Conservation (phyloP, 192 early-diverging fungal species). For the Oehlia diaphana region DNA sequence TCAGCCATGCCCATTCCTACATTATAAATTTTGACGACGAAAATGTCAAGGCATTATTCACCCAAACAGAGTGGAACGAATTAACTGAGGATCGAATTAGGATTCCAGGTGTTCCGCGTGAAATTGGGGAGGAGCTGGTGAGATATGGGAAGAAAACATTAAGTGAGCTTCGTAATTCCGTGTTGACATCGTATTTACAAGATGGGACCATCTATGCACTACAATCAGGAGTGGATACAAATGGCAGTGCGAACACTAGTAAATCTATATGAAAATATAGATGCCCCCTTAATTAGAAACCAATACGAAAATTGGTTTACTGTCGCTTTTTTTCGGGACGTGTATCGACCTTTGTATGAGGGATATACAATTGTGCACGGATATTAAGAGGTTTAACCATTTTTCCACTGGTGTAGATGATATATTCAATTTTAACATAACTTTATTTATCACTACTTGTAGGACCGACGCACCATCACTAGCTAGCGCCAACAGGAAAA, state of each 20-base stretch:
- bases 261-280: slow-evolving; percentile 15
- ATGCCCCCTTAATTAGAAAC: background rate
- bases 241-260: too few species aligned
- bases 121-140: slow-evolving; percentile 4
- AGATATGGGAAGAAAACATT: slow-evolving; percentile 14
- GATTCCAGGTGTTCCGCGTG: slow-evolving; percentile 10
- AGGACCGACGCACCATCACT: background rate
- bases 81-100: slow-evolving; percentile 20
- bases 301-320: slow-evolving; percentile 21
- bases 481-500: slow-evolving; percentile 19
- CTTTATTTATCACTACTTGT: slow-evolving; percentile 13
- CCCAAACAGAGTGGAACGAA: slow-evolving; percentile 24
- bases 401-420: slow-evolving; percentile 7
- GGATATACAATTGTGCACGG: slow-evolving; percentile 13
- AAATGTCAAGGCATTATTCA: slow-evolving; percentile 19
- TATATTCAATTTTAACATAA: slow-evolving; percentile 10
- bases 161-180: slow-evolving; percentile 12
- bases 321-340: slow-evolving; percentile 17
- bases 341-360: slow-evolving; percentile 20
- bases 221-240: slow-evolving; percentile 15
- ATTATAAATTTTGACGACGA: slow-evolving; percentile 23
- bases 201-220: slow-evolving; percentile 7
- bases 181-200: slow-evolving; percentile 22
- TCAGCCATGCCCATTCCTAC: slow-evolving; percentile 24
- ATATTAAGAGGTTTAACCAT: slow-evolving; percentile 24